These are phyloP conservation scores for Solanum chaucha DNA, from an alignment of 257 asterid species.

Conservation along the genomic window DNA sequence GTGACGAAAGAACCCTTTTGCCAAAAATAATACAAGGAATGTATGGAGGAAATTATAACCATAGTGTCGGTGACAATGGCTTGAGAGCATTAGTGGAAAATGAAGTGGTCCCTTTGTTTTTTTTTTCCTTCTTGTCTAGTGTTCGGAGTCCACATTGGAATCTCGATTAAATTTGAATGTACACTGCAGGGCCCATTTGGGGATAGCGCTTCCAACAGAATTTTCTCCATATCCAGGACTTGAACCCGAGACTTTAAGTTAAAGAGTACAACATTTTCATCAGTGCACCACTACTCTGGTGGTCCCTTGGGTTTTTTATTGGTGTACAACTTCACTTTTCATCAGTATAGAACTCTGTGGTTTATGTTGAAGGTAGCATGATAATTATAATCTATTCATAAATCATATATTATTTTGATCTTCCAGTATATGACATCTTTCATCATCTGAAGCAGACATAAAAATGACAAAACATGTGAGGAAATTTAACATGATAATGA, in stretches of 20 bases:
- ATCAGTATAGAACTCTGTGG: neutral
- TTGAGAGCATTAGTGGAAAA: neutral
- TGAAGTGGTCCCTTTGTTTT: neutral
- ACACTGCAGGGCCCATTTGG: fast-evolving
- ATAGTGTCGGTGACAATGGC: neutral
- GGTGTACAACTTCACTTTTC: neutral
- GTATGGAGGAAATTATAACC: neutral
- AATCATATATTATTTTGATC: neutral
- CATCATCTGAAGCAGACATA: neutral
- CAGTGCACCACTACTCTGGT: neutral
- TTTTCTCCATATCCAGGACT: neutral
- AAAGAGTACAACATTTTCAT: no score
- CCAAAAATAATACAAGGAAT: neutral
- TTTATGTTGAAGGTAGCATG: neutral
- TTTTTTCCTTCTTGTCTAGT: neutral
- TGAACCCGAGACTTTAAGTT: no score
- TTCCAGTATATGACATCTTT: neutral
- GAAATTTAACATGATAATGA: neutral
- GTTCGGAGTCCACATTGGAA: no score
- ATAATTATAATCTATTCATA: neutral
- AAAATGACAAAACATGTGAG: neutral
- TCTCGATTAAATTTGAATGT: no score
- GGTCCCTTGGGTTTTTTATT: neutral
- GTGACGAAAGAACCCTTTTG: neutral
- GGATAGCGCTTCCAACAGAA: fast-evolving